These are phyloP conservation scores for Xylaria sp. DNA, from an alignment of 2,329 filamentous ascomycete species.

Conservation along the genomic window DNA sequence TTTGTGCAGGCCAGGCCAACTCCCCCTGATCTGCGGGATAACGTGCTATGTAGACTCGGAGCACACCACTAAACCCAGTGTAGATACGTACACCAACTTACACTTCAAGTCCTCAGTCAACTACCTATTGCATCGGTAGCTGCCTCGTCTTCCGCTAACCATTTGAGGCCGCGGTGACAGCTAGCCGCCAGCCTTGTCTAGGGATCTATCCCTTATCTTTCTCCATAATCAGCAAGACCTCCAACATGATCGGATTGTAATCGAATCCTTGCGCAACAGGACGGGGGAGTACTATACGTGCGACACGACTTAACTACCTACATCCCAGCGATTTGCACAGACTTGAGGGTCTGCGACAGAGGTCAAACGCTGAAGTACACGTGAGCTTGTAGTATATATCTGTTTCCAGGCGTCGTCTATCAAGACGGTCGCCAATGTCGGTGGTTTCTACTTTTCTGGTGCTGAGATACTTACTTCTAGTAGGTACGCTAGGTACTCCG, in stretches of 20 bases:
- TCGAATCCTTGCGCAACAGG: not conserved
- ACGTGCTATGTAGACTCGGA: not conserved
- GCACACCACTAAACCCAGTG: not conserved
- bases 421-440: not conserved
- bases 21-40: not conserved
- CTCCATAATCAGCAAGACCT: not conserved
- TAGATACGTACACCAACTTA: not conserved
- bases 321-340: not conserved
- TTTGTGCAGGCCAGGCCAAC: not conserved
- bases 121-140: not conserved
- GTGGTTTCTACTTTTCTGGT: no score
- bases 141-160: not conserved
- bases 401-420: not conserved
- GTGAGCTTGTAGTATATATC: not conserved
- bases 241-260: not conserved
- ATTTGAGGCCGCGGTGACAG: not conserved
- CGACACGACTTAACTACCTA: not conserved
- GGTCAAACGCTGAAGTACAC: not conserved
- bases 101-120: no score
- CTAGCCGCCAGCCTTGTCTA: not conserved
- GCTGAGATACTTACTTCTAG: no score
- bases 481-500: no score
- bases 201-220: not conserved
- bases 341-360: conserved; percentile 19
- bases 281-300: not conserved